Evolutionary conservation across 1,284 basidiomycete species (phyloP).

Genomic region (Ceratobasidium sp.): DNA sequence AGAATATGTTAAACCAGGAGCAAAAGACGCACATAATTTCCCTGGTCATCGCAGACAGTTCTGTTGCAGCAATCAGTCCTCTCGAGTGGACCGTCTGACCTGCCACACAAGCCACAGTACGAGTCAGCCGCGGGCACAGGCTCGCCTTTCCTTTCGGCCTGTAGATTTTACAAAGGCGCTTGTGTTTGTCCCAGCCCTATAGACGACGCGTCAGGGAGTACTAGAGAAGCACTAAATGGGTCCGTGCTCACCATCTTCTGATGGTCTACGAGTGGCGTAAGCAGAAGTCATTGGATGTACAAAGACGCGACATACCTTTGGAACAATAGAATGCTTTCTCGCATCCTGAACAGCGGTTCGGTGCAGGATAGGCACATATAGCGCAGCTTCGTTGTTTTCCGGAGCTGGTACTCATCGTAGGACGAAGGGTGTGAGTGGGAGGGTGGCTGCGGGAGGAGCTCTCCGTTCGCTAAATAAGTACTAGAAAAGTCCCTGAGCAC

Average conservation of each 20-base stretch:
- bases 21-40: too few relatives aligned
- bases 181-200: constrained; percentile 7
- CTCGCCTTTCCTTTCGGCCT: constrained; percentile 1
- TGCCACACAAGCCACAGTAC: neutral
- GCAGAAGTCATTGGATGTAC: neutral
- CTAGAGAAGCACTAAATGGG: neutral
- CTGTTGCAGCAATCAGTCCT: constrained; percentile 5
- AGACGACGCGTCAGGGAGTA: neutral
- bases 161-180: constrained; percentile 13
- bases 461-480: too few relatives aligned
- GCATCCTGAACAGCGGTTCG: constrained; percentile 11
- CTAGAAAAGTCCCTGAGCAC: too few relatives aligned
- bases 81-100: neutral
- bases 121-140: neutral
- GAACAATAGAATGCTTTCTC: constrained; percentile 14
- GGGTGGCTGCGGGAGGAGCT: too few relatives aligned
- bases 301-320: neutral
- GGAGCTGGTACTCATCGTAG: too few relatives aligned
- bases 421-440: too few relatives aligned
- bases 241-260: neutral
- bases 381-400: neutral
- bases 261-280: neutral
- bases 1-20: neutral
- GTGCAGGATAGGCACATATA: neutral
- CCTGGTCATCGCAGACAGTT: neutral